These are phyloP conservation scores for Tilletia horrida DNA, from an alignment of 1,284 basidiomycete genomes.

Conservation along the genomic window DNA sequence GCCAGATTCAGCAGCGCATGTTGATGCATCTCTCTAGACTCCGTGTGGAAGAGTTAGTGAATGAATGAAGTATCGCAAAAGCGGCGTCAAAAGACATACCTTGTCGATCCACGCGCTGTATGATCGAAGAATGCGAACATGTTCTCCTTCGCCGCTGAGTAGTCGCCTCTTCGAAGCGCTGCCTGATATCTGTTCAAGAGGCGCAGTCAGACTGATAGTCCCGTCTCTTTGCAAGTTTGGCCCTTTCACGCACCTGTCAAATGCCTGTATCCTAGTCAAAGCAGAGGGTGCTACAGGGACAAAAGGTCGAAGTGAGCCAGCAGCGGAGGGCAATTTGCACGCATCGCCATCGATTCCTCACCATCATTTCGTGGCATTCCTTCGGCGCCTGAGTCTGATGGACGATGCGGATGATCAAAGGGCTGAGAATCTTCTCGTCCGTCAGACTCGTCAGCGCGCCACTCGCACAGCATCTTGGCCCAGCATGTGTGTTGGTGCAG, in stretches of 20 bases:
- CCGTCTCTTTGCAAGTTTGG: too few relatives aligned
- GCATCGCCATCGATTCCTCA: neutral
- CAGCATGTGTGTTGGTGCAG: conserved; percentile 1
- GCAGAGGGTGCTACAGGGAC: neutral
- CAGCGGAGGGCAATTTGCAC: neutral
- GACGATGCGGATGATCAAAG: neutral
- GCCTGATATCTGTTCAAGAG: neutral
- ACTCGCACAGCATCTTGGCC: conserved; percentile 7
- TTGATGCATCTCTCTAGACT: conserved; percentile 6
- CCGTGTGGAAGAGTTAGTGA: neutral
- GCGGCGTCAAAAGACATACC: neutral
- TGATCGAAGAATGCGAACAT: conserved; percentile 15
- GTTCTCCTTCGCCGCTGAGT: conserved; percentile 5
- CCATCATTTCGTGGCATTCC: neutral
- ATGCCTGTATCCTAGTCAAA: conserved; percentile 6
- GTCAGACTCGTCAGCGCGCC: neutral
- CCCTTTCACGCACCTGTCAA: neutral
- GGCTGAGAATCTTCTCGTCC: neutral
- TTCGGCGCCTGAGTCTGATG: neutral
- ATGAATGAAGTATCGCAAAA: neutral
- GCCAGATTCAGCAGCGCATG: conserved; percentile 11
- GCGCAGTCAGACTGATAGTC: neutral
- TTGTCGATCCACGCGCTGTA: conserved; percentile 9
- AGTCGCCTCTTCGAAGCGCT: conserved; percentile 9
- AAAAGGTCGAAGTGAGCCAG: neutral